Conservation (phyloP, 192 early-diverging fungal genomes). For the Pilobolus umbonatus region DNA sequence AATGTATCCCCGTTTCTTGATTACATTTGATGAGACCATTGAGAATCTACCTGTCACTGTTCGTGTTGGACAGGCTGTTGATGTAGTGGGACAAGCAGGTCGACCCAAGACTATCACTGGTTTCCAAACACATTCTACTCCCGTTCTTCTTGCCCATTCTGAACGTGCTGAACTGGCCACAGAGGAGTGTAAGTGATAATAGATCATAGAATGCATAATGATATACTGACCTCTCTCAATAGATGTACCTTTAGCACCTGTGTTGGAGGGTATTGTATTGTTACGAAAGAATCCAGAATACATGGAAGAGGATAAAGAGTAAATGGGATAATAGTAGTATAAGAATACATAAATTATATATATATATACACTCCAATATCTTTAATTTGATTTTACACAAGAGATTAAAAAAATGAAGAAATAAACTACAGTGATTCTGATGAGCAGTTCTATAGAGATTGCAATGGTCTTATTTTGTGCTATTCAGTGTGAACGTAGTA, state of each 20-base stretch:
- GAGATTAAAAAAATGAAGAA: neutral
- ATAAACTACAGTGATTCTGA: neutral
- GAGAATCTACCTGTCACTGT: constrained; percentile 79
- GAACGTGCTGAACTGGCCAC: constrained; percentile 98
- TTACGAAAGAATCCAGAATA: constrained; percentile 91
- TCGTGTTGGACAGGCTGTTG: constrained; percentile 96
- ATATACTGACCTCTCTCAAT: constrained; percentile 1
- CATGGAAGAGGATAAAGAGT: constrained; percentile 57
- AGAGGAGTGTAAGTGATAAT: constrained; percentile 71
- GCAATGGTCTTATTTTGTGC: constrained; percentile 13
- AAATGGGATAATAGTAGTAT: constrained; percentile 12
- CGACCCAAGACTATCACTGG: constrained; percentile 98
- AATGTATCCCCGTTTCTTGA: constrained; percentile 98
- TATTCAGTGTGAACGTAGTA: constrained; percentile 24
- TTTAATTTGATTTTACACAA: no score
- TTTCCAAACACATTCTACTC: constrained; percentile 98
- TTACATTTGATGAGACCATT: constrained; percentile 91
- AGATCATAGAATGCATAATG: neutral
- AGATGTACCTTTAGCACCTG: constrained; percentile 72
- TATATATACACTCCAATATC: no score
- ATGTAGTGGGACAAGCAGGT: constrained; percentile 97
- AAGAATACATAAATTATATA: no score
- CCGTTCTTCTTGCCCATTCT: constrained; percentile 91
- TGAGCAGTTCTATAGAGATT: neutral
- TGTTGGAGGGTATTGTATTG: constrained; percentile 96